phyloP scores from a whole-genome alignment of 2,329 filamentous ascomycete genomes.

The Leptodontidium sp. region DNA sequence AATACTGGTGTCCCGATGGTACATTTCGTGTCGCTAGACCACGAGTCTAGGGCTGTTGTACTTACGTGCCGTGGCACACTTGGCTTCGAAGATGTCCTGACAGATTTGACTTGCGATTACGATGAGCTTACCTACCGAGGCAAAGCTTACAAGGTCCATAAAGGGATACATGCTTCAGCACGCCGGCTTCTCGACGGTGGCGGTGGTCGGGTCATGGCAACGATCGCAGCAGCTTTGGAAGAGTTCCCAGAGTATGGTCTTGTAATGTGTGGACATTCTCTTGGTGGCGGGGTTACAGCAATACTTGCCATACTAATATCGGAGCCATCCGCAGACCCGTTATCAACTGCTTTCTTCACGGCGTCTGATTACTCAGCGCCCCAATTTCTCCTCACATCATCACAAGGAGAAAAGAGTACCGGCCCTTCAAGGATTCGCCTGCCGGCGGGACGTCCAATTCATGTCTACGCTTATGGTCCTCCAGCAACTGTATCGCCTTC shows the following conservation, averaged over 20 bases:
- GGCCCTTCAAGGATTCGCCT: constrained; percentile 56
- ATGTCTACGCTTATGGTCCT: constrained; percentile 82
- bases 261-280: constrained; percentile 63
- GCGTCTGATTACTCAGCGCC: constrained; percentile 72
- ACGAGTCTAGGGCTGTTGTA: constrained; percentile 63
- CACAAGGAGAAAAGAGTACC: constrained; percentile 44
- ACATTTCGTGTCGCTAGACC: constrained; percentile 64
- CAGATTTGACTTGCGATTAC: constrained; percentile 65
- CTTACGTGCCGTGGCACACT: constrained; percentile 63
- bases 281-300: constrained; percentile 63
- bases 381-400: constrained; percentile 75
- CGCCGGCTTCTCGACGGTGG: constrained; percentile 58
- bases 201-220: constrained; percentile 59
- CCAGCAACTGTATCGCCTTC: constrained; percentile 76
- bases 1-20: constrained; percentile 62
- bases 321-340: constrained; percentile 51
- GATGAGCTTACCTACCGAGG: constrained; percentile 58
- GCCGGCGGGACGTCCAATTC: constrained; percentile 73
- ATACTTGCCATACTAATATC: constrained; percentile 62
- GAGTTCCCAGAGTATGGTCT: constrained; percentile 63
- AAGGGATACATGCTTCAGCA: constrained; percentile 64
- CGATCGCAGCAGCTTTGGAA: constrained; percentile 59
- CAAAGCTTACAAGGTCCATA: constrained; percentile 61
- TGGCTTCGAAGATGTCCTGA: constrained; percentile 64
- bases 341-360: constrained; percentile 58